Percentiles rank a stretch among this genome's conserved stretches.
phyloP scores from a whole-genome alignment of 192 early-diverging fungal genomes.

The Funneliformis mosseae region DNA sequence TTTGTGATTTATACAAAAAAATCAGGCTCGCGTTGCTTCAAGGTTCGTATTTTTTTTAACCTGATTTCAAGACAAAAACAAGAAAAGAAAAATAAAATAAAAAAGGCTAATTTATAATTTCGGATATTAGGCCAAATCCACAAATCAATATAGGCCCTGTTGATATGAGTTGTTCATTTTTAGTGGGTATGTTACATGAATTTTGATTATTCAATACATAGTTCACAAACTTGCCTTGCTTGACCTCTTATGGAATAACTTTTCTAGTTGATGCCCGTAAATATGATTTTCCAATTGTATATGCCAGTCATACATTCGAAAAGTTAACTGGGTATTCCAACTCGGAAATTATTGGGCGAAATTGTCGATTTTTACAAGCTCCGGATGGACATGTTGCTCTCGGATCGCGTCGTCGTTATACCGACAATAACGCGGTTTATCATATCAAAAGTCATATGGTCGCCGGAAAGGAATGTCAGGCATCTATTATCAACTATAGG shows the following conservation, averaged over 20 bases:
- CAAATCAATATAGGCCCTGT: constrained; percentile 61
- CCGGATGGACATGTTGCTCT: constrained; percentile 55
- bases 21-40: constrained; percentile 26
- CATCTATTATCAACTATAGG: constrained; percentile 68
- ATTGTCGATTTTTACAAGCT: constrained; percentile 56
- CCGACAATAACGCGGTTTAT: constrained; percentile 58
- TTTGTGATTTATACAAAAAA: not conserved
- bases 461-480: constrained; percentile 62
- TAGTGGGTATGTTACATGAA: constrained; percentile 40
- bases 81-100: not conserved
- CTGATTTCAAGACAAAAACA: not conserved
- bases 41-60: not conserved
- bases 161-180: constrained; percentile 58
- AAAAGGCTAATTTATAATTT: not conserved
- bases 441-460: constrained; percentile 55
- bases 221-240: not conserved
- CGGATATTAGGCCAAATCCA: constrained; percentile 52
- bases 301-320: constrained; percentile 66
- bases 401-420: constrained; percentile 53
- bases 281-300: constrained; percentile 66
- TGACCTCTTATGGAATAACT: not conserved
- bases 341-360: constrained; percentile 49
- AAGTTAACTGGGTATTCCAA: constrained; percentile 58
- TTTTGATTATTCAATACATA: not conserved
- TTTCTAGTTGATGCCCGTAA: constrained; percentile 54